Evolutionary conservation across 306 rosid species (phyloP).

Genomic region (Heteromeles arbutifolia): DNA sequence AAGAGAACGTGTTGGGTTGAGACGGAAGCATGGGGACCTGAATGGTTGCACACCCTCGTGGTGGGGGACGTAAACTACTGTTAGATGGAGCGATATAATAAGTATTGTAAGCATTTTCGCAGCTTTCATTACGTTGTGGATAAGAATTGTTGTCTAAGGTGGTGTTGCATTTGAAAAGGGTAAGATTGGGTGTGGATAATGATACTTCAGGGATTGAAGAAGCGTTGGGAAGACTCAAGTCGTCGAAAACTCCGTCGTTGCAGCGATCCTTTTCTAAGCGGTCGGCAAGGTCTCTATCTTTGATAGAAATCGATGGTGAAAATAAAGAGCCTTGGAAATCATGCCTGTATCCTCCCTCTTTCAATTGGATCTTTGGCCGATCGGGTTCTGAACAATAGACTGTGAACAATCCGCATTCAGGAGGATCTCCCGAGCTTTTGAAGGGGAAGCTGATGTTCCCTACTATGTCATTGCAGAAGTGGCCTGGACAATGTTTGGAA

Average conservation of each 20-base stretch:
- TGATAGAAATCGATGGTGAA: accelerated
- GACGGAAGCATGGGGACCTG: not conserved
- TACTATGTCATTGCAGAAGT: accelerated
- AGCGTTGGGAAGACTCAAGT: not conserved
- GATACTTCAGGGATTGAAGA: accelerated
- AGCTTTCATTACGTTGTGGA: accelerated
- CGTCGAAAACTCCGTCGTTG: not conserved
- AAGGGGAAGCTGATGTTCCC: not conserved
- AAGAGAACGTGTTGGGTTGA: accelerated
- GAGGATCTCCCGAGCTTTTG: accelerated
- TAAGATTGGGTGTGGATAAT: accelerated
- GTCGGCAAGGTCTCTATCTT: accelerated
- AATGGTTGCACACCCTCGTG: not conserved
- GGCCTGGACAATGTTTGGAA: not conserved
- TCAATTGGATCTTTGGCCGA: not conserved
- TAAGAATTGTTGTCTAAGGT: accelerated
- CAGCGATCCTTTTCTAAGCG: accelerated
- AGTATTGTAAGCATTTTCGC: not conserved
- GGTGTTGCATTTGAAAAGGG: not conserved
- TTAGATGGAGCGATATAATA: not conserved
- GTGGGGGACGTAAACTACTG: not conserved
- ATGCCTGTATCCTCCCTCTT: not conserved
- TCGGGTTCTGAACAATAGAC: accelerated
- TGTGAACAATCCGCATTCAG: not conserved
- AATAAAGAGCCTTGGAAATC: not conserved